phyloP scores from a whole-genome alignment of 768 basidiomycete species.

The Auriscalpium orientale region DNA sequence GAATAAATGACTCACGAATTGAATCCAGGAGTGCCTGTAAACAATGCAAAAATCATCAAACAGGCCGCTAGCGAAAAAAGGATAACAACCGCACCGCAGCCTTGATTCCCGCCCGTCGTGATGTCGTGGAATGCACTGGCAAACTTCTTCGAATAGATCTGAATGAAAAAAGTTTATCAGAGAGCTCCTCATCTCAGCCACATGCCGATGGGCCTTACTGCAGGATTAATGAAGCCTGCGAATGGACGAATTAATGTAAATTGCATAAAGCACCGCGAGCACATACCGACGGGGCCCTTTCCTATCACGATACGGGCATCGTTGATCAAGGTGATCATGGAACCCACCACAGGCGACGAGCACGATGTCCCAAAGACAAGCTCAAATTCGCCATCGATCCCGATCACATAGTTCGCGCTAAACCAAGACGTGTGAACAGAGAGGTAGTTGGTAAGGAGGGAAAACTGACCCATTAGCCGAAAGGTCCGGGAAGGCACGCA shows the following conservation, averaged over 20 bases:
- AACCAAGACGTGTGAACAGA: no score
- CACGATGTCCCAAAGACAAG: constrained; percentile 30
- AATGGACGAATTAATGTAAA: not conserved
- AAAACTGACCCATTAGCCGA: constrained; percentile 25
- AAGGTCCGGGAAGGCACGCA: constrained; percentile 26
- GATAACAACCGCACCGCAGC: constrained; percentile 9
- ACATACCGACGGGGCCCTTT: constrained; percentile 26
- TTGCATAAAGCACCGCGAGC: not conserved
- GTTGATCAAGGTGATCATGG: constrained; percentile 31
- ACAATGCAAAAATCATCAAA: not conserved
- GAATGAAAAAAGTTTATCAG: not conserved
- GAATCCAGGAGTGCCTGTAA: constrained; percentile 16
- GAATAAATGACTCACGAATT: constrained; percentile 12
- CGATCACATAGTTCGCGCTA: constrained; percentile 26
- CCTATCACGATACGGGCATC: constrained; percentile 28
- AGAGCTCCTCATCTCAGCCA: no score
- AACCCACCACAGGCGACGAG: constrained; percentile 27
- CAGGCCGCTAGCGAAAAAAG: not conserved
- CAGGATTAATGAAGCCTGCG: constrained; percentile 50
- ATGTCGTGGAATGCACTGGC: constrained; percentile 20
- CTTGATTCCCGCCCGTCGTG: constrained; percentile 17
- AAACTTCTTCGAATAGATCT: constrained; percentile 18
- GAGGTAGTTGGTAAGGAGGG: no score
- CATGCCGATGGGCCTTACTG: constrained; percentile 30
- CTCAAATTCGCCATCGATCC: constrained; percentile 22